Conservation (phyloP, 768 basidiomycete genomes). For the Clitopilus passeckerianus region DNA sequence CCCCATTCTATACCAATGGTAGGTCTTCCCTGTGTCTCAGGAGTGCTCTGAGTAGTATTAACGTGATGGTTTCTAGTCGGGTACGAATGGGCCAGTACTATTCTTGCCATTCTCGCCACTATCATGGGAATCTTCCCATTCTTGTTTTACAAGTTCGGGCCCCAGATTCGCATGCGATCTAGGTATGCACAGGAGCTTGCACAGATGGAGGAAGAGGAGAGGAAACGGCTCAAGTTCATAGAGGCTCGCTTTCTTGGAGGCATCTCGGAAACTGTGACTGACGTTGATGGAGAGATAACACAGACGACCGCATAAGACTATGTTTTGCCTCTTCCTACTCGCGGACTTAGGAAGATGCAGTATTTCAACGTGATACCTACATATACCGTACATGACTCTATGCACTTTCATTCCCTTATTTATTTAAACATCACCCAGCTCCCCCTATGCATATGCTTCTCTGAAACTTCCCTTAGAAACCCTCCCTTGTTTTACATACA, state of each 20-base stretch:
- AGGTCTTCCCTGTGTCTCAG: neutral
- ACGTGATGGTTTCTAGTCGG: conserved; percentile 9
- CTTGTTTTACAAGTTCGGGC: conserved; percentile 14
- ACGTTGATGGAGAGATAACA: neutral
- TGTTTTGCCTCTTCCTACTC: neutral
- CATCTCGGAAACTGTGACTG: conserved; percentile 12
- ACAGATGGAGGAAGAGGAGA: conserved; percentile 12
- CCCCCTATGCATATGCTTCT: too few species aligned
- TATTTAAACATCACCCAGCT: too few species aligned
- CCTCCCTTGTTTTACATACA: too few species aligned
- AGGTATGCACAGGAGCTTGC: conserved; percentile 14
- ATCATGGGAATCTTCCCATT: conserved; percentile 16
- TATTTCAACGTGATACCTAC: too few species aligned
- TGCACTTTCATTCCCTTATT: too few species aligned
- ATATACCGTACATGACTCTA: too few species aligned
- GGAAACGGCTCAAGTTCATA: conserved; percentile 9
- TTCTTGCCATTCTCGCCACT: conserved; percentile 13
- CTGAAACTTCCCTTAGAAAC: too few species aligned
- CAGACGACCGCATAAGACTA: neutral
- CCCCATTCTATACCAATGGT: conserved; percentile 14
- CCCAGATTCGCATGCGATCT: conserved; percentile 12
- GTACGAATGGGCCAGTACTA: conserved; percentile 15
- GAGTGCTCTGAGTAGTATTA: too few species aligned
- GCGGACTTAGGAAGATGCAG: too few species aligned
- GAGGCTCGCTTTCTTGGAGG: conserved; percentile 6